These are phyloP conservation scores for Ephemerocybe angulata DNA, from an alignment of 768 basidiomycete genomes.

Conservation along the genomic window DNA sequence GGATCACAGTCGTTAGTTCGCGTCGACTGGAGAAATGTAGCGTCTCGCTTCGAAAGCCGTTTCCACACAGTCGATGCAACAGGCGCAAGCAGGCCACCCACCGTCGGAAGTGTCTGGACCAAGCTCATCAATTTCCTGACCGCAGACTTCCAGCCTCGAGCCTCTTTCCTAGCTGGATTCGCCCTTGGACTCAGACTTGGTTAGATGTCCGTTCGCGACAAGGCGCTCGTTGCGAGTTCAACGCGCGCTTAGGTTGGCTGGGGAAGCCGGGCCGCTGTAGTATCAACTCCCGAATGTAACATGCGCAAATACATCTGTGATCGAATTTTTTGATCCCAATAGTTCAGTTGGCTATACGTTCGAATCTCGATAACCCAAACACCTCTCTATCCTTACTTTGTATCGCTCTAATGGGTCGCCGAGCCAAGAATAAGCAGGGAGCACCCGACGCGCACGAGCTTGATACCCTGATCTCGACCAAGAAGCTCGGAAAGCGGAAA, in stretches of 20 bases:
- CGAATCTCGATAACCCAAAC: neutral
- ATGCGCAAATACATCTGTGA: neutral
- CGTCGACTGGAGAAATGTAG: conserved; percentile 76
- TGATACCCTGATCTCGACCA: conserved; percentile 38
- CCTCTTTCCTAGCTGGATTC: conserved; percentile 84
- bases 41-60: conserved; percentile 62
- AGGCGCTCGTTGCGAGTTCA: too few relatives aligned
- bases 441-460: conserved; percentile 58
- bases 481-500: conserved; percentile 74
- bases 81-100: conserved; percentile 58
- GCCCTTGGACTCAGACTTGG: conserved; percentile 79
- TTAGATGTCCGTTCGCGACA: too few relatives aligned
- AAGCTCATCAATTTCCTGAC: conserved; percentile 80
- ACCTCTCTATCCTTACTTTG: neutral
- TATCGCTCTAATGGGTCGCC: conserved; percentile 63
- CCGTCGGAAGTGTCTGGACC: conserved; percentile 58
- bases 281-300: neutral
- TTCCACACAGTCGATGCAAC: conserved; percentile 63
- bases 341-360: too few relatives aligned
- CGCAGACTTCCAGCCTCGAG: conserved; percentile 89
- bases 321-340: conserved; percentile 4
- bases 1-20: conserved; percentile 66
- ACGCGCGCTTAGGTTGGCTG: too few relatives aligned
- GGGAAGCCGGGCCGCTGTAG: too few relatives aligned
- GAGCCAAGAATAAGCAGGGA: conserved; percentile 81